Evolutionary conservation across 2,329 filamentous ascomycete genomes (phyloP), one percentile per base, ranked within the genome.

Genomic region (Neurospora sp.): DNA sequence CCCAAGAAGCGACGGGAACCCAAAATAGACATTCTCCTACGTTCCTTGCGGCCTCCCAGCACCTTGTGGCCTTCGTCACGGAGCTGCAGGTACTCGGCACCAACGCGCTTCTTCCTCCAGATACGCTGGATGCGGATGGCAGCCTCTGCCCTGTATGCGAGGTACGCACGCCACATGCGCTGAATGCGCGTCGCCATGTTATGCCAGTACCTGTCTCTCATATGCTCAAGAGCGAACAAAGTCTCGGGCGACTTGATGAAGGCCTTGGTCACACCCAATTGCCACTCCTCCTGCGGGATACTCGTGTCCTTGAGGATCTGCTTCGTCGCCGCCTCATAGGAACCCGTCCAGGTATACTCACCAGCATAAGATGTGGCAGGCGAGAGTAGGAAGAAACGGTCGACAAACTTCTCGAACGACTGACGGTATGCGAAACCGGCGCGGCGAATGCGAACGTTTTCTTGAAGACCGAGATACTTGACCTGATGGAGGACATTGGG

Each of bases 141-240:
- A 71, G 93, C 96, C 81, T 99, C 96, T 36, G 89, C 91, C 66
- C 96, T 89, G 80, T 98, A 98, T 5, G 95, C 90, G 52, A 98
- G 86, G 78, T 97, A 98, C 68, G 96, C 97, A 76, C 96, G 89
- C 96, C 96, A 99, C 78, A 97, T 96, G 75, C 96, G 89, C 82
- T 99, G 96, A 71, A 99, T 98, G 71, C 96, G 89, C 71, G 95
- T 97, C 3, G 96, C 96, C 96, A 99, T 98, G 82, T 98, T 99
- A 81, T 98, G 95, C 95, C 95, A 98, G 81, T 98, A 99, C 70
- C 93, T 87, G 79, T 99, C 96, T 78, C 96, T 89, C 95, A 99
- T 98, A 70, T 96, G 94, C 80, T 99, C 96, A 11, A 99, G 84
- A 2, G 96, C 96, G 78, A 99, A 99, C 1, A 99, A 83, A 0